Conservation (phyloP, 2,329 filamentous ascomycete genomes). For the Shiraia sp. region DNA sequence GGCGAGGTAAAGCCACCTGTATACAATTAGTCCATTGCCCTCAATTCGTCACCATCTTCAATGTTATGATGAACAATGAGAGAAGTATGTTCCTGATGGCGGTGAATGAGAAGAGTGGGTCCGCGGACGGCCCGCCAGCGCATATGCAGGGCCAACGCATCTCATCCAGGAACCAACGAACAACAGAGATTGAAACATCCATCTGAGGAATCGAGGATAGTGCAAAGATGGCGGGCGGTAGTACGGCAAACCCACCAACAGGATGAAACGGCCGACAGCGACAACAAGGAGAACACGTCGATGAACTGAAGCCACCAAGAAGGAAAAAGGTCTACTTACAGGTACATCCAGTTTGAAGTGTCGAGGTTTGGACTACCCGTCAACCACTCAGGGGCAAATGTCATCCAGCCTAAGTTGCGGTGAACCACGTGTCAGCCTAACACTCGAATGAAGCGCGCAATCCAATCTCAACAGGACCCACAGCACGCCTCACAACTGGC, state of each 20-base stretch:
- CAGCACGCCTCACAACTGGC: constrained; percentile 19
- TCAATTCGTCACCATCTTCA: neutral
- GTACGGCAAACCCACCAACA: constrained; percentile 62
- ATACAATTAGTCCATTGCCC: constrained; percentile 1
- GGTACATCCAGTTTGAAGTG: constrained; percentile 63
- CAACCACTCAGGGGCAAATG: constrained; percentile 68
- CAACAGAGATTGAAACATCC: neutral
- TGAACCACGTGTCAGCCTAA: constrained; percentile 45
- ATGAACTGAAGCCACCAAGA: neutral
- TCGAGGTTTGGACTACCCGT: constrained; percentile 61
- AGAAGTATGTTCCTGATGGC: neutral
- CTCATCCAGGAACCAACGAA: constrained; percentile 3
- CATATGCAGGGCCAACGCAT: constrained; percentile 23
- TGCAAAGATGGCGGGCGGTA: constrained; percentile 63
- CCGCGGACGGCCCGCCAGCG: constrained; percentile 15
- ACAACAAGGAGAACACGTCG: neutral
- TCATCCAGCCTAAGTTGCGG: constrained; percentile 59
- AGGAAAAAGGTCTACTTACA: constrained; percentile 43
- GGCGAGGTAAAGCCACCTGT: constrained; percentile 62
- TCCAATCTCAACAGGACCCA: constrained; percentile 26
- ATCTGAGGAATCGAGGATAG: constrained; percentile 52
- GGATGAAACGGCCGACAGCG: neutral
- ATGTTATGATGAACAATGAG: neutral
- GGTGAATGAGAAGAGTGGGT: constrained; percentile 18
- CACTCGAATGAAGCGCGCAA: constrained; percentile 22